Evolutionary conservation across 2,329 filamentous ascomycete genomes (phyloP).

Genomic region (Epichloe gansuensis): DNA sequence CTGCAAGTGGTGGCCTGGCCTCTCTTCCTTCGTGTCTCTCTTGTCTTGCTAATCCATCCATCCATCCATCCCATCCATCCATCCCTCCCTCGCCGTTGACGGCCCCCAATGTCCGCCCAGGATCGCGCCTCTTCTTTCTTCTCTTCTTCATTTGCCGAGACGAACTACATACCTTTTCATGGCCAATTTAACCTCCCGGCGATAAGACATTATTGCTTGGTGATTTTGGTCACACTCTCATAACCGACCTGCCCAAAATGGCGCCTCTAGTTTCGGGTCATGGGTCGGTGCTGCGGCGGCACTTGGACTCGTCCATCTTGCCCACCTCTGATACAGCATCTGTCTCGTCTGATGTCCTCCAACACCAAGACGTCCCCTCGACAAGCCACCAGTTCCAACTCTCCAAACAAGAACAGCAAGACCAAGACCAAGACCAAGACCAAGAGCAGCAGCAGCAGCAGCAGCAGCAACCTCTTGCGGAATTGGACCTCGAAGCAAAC

Average conservation of each 20-base stretch:
- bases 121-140: constrained; percentile 2
- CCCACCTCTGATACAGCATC: constrained; percentile 24
- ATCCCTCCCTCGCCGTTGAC: constrained; percentile 1
- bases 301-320: constrained; percentile 6
- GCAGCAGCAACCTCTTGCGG: neutral
- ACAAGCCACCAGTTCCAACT: constrained; percentile 4
- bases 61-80: neutral
- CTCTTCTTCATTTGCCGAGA: constrained; percentile 4
- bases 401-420: neutral
- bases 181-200: constrained; percentile 9
- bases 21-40: neutral
- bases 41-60: neutral
- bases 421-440: neutral
- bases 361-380: constrained; percentile 1
- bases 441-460: neutral
- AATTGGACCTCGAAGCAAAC: neutral
- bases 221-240: constrained; percentile 4
- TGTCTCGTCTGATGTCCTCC: constrained; percentile 24
- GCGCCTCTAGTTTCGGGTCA: constrained; percentile 10
- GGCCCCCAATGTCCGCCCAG: constrained; percentile 3
- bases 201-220: constrained; percentile 10
- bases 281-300: neutral
- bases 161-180: constrained; percentile 7
- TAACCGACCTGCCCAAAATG: constrained; percentile 11
- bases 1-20: neutral